Base-by-base conservation (phyloP, 208 protist genomes). In the Wallacemonas sp. region DNA sequence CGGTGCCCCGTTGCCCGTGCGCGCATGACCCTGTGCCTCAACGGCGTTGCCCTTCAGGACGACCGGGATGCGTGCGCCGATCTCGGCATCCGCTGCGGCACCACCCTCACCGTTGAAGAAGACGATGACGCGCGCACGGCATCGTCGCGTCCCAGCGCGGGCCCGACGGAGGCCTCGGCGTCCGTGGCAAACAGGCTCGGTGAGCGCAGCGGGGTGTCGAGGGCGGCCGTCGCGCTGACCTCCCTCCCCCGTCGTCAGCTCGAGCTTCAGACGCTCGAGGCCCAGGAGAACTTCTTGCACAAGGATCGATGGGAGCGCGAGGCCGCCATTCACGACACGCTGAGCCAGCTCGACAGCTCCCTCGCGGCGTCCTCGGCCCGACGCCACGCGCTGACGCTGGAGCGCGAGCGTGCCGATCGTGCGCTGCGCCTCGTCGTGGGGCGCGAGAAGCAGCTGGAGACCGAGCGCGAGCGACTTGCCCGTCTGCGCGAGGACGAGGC, bases 251-350 rank as follows among this genome's bases (percentile, higher is more conserved):
- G 78, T 1, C 81, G 74, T 3, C 62, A 77, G 52, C 62, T 88
- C 39, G 86, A 92, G 77, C 69, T 85, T 36, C 77, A 92, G 67
- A 92, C 86, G 14, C 70, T 92, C 2, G 72, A 78, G 31, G 73
- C 88, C 65, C 82, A 89, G 31, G 70, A 87, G 44, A 45, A 33
- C 29, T 67, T 66, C 39, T 65, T 92, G 10, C 66, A 65, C 23
- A 65, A 72, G 1, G 82, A 80, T 28, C 61, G 23, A 26, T 57
- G 32, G 25, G 57, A 67, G 18, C 67, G 68, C 25, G 73, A 86
- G 14, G 67, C 49, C n/a, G 69, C 71, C 0, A 26, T 87, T 4
- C 71, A 69, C 11, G 45, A 33, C 55, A 82, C 77, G 32, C 74
- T 87, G 36, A 68, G 50, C 32, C 50, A 64, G 33, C 57, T 83